phyloP scores from a whole-genome alignment of 2,329 filamentous ascomycete genomes.

The Albifimbria verrucaria region DNA sequence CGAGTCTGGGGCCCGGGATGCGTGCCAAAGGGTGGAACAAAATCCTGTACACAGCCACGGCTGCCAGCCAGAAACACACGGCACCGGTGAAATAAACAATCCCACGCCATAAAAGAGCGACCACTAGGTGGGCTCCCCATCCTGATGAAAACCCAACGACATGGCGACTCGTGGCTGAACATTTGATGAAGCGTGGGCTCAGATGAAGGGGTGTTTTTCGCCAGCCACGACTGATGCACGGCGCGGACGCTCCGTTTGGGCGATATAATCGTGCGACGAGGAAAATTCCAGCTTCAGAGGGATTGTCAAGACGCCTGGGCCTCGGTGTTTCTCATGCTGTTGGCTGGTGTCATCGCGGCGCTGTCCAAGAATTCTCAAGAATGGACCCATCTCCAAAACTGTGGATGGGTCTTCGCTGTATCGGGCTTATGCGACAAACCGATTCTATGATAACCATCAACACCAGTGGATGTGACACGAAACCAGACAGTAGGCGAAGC shows the following conservation, averaged over 20 bases:
- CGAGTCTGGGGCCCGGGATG: conserved; percentile 44
- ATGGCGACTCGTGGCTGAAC: not conserved
- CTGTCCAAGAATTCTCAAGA: not conserved
- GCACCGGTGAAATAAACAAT: conserved; percentile 3
- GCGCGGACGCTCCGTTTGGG: too few relatives aligned
- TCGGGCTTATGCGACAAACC: not conserved
- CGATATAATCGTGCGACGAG: too few relatives aligned
- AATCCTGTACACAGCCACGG: conserved; percentile 33
- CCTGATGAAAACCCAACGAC: not conserved
- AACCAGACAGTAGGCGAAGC: not conserved
- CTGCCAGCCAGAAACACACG: conserved; percentile 12
- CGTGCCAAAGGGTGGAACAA: conserved; percentile 40
- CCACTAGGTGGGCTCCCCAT: not conserved
- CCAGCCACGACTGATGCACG: too few relatives aligned
- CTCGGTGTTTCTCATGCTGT: not conserved
- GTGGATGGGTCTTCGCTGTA: not conserved
- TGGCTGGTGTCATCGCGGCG: too few relatives aligned
- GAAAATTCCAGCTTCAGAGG: too few relatives aligned
- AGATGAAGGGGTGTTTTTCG: too few relatives aligned
- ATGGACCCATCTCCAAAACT: not conserved
- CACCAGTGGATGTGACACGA: not conserved
- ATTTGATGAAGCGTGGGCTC: not conserved
- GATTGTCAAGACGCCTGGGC: not conserved
- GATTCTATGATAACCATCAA: not conserved
- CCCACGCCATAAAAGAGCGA: not conserved